phyloP scores from a whole-genome alignment of 169 alveolate genomes.

The Eimeria maxima region DNA sequence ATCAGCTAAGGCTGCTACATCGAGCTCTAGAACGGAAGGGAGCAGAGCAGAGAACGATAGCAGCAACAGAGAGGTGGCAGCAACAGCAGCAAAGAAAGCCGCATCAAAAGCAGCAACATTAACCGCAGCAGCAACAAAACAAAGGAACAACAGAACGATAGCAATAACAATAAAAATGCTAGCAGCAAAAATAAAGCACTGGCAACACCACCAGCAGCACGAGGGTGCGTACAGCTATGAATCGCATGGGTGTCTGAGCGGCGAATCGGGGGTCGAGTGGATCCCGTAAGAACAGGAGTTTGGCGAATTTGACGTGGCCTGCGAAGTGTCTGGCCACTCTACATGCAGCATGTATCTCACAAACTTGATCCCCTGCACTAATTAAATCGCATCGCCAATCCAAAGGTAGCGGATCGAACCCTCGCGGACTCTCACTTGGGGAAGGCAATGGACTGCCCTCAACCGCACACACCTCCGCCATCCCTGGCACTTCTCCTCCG shows the following conservation, averaged over 20 bases:
- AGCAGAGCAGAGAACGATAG: background rate
- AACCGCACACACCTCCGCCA: background rate
- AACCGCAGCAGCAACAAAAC: background rate
- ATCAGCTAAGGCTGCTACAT: background rate
- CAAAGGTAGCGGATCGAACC: conserved; percentile 29
- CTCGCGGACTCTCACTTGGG: conserved; percentile 45
- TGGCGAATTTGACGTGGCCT: conserved; percentile 48
- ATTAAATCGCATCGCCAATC: conserved; percentile 80
- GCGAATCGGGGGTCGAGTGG: conserved; percentile 54
- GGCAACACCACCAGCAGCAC: background rate
- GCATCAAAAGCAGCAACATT: background rate
- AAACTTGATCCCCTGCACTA: conserved; percentile 87
- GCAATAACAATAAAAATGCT: background rate
- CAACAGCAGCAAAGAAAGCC: background rate
- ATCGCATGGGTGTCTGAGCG: conserved; percentile 52
- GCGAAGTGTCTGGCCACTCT: conserved; percentile 69
- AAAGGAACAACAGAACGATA: background rate
- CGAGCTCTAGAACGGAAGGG: too few species aligned
- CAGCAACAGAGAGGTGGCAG: background rate
- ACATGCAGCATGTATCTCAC: conserved; percentile 87
- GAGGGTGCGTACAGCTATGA: conserved; percentile 2
- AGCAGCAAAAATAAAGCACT: background rate
- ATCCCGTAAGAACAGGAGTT: conserved; percentile 51
- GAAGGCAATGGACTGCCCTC: background rate
- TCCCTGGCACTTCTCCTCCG: background rate